Evolutionary conservation across 805 yeast species (phyloP), one percentile per base, ranked within the genome.

Genomic region (Teunomyces stri): DNA sequence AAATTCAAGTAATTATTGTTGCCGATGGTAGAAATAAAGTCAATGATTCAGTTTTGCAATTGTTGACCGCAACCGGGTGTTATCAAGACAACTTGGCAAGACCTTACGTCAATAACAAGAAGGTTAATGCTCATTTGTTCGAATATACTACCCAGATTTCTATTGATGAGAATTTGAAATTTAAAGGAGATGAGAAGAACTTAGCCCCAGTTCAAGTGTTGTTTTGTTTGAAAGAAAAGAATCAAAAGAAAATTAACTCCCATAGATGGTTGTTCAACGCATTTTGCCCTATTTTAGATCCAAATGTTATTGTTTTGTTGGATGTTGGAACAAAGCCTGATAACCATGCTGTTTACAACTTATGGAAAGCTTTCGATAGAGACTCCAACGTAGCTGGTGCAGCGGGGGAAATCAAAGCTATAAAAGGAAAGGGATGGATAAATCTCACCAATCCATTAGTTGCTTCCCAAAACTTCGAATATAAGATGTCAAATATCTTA

Each of bases 271-370:
- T 95, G 46, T 90, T 94, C 68, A 91, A 94, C 61, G 97, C 96
- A 1, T 81, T 94, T 52, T 90, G 97, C 65, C 97, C 97, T 1
- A 78, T 85, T 15, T 71, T 95, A 53, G 88, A 91, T 57, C 99
- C 99, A 11, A 91, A 89, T 56, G 96, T 92, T 12, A 84, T 92
- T 46, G 81, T 89, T 6, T 69, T 94, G 50, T 76, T 94, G 43
- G 99, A 94, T 74, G 99, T 94, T n/a, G 99, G 99, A 52, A 94
- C 99, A 0, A 82, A 85, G 58, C 96, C 98, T n/a, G 90, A 89
- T 53, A 79, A 80, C 41, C 83, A 86, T 45, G 92, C 98, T 0
- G 74, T 92, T 21, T 95, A 94, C 61, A 94, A 92, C 57, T 73
- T 94, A 50, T 94, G 99, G 99, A 94, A 94, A 66, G 96, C 97